These are phyloP conservation scores for Sphenostylis stenocarpa DNA, from an alignment of 306 rosid genomes.

Conservation along the genomic window DNA sequence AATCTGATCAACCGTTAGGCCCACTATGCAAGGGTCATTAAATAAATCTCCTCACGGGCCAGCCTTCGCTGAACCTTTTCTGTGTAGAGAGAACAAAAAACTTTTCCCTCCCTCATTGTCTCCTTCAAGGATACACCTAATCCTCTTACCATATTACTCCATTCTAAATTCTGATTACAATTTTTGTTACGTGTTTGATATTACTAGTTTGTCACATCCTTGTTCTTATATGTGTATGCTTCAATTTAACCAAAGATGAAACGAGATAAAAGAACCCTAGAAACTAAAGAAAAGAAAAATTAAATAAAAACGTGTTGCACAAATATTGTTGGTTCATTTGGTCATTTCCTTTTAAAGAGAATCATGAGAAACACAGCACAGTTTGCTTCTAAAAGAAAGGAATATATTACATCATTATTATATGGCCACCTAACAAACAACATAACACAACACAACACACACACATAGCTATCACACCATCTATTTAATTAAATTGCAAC, in stretches of 20 bases:
- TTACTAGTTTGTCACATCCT: too few relatives aligned
- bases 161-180: not conserved
- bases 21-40: not conserved
- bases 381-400: not conserved
- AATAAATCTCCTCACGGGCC: slow-evolving; percentile 5
- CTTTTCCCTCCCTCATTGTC: not conserved
- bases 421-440: not conserved
- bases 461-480: not conserved
- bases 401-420: not conserved
- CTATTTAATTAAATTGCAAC: not conserved
- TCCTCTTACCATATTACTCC: not conserved
- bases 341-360: not conserved
- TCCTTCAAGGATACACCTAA: not conserved
- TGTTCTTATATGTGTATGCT: too few relatives aligned
- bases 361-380: not conserved
- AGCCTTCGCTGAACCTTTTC: not conserved
- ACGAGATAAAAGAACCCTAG: too few relatives aligned
- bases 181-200: too few relatives aligned
- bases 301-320: too few relatives aligned
- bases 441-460: too few relatives aligned
- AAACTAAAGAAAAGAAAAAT: too few relatives aligned
- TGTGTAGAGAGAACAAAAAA: not conserved
- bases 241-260: too few relatives aligned
- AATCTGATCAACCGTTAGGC: slow-evolving; percentile 11
- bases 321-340: too few relatives aligned